phyloP scores from a whole-genome alignment of 2,329 filamentous ascomycete species.

The Colletotrichum tofieldiae region DNA sequence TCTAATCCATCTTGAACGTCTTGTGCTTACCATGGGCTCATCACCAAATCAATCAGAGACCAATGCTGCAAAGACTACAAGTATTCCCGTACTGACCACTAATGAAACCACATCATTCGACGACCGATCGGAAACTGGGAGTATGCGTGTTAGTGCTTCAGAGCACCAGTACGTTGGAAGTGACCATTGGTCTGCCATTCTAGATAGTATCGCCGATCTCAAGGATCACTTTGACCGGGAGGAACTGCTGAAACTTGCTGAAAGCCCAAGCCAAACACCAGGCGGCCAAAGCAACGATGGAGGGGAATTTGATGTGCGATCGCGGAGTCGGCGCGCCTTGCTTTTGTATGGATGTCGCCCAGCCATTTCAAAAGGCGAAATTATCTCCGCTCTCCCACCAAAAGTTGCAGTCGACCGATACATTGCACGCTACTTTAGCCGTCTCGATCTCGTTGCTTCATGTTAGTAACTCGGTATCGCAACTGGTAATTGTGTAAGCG shows the following conservation, averaged over 20 bases:
- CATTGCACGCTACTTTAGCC: slow-evolving; percentile 56
- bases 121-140: slow-evolving; percentile 50
- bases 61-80: rapidly evolving
- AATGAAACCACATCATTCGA: not conserved
- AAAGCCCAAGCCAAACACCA: not conserved
- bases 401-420: slow-evolving; percentile 53
- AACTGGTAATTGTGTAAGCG: too few relatives aligned
- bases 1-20: slow-evolving; percentile 50
- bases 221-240: slow-evolving; percentile 54
- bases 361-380: slow-evolving; percentile 46
- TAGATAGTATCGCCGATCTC: slow-evolving; percentile 58
- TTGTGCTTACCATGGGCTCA: slow-evolving; percentile 48
- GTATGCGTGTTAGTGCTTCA: slow-evolving; percentile 47
- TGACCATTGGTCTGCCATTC: slow-evolving; percentile 58
- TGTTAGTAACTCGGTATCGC: not conserved
- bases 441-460: slow-evolving; percentile 47
- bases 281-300: rapidly evolving
- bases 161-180: slow-evolving; percentile 54
- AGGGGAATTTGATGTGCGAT: too few relatives aligned
- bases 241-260: not conserved
- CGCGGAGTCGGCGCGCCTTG: not conserved
- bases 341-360: slow-evolving; percentile 18
- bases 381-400: slow-evolving; percentile 53
- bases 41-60: not conserved
- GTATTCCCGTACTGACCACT: not conserved